These are phyloP conservation scores for Quercus berberidifolia DNA, from an alignment of 306 rosid genomes.

Conservation along the genomic window DNA sequence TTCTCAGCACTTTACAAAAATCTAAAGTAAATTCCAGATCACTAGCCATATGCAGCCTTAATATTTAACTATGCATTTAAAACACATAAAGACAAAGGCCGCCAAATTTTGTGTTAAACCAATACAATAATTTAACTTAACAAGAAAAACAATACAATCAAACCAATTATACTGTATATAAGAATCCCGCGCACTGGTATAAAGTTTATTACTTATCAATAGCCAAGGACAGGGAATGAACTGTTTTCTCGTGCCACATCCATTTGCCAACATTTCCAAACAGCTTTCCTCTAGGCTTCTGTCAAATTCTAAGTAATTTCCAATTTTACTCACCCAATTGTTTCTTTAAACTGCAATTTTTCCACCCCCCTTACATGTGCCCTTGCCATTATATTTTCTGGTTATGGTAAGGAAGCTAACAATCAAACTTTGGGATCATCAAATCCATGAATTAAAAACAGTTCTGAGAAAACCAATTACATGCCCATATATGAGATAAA, in stretches of 20 bases:
- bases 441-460: neutral
- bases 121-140: neutral
- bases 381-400: neutral
- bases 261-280: neutral
- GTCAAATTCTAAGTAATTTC: neutral
- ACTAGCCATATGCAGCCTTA: neutral
- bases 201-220: no score
- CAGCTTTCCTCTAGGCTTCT: neutral
- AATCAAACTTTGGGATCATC: neutral
- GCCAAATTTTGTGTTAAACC: neutral
- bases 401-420: slow-evolving; percentile 5
- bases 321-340: no score
- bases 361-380: neutral
- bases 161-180: neutral
- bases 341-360: neutral
- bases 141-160: neutral
- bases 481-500: neutral
- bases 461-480: neutral
- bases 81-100: neutral
- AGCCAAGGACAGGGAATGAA: neutral
- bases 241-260: neutral
- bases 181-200: no score
- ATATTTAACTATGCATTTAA: neutral
- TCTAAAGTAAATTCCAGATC: neutral
- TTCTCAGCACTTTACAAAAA: neutral